Conservation (phyloP, 768 basidiomycete species). For the Saitozyma podzolica region DNA sequence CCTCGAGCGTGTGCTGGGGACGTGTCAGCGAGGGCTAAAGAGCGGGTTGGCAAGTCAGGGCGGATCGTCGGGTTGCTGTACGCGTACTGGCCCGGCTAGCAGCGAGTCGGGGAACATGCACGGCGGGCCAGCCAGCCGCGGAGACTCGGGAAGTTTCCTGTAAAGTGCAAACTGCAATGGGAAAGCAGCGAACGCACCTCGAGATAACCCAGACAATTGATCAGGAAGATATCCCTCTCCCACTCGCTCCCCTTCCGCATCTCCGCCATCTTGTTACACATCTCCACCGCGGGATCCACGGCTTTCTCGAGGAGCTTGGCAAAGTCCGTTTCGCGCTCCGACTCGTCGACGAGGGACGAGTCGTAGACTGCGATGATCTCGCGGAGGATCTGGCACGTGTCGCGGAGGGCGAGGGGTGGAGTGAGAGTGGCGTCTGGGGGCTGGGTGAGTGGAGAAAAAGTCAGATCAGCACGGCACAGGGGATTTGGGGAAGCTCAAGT, state of each 20-base stretch:
- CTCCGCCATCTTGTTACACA: slow-evolving; percentile 69
- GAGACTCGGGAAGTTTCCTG: too few species aligned
- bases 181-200: slow-evolving; percentile 59
- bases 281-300: slow-evolving; percentile 77
- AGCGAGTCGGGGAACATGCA: too few species aligned
- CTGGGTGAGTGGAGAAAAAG: slow-evolving; percentile 21
- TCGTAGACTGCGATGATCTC: slow-evolving; percentile 89
- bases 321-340: slow-evolving; percentile 60
- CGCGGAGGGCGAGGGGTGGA: slow-evolving; percentile 75
- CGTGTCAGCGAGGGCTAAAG: too few species aligned
- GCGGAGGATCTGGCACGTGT: slow-evolving; percentile 77
- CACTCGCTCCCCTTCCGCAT: slow-evolving; percentile 63
- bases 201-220: slow-evolving; percentile 82
- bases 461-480: not conserved
- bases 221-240: slow-evolving; percentile 78
- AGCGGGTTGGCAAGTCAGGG: too few species aligned
- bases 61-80: too few species aligned
- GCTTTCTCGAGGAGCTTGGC: slow-evolving; percentile 76
- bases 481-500: not conserved
- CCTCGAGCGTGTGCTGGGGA: slow-evolving; percentile 46
- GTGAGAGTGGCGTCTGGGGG: slow-evolving; percentile 65
- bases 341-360: slow-evolving; percentile 74
- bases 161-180: not conserved
- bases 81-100: too few species aligned
- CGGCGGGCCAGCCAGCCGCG: not conserved